Base-by-base conservation (phyloP, 805 yeast genomes). In the Ogataea corticis region DNA sequence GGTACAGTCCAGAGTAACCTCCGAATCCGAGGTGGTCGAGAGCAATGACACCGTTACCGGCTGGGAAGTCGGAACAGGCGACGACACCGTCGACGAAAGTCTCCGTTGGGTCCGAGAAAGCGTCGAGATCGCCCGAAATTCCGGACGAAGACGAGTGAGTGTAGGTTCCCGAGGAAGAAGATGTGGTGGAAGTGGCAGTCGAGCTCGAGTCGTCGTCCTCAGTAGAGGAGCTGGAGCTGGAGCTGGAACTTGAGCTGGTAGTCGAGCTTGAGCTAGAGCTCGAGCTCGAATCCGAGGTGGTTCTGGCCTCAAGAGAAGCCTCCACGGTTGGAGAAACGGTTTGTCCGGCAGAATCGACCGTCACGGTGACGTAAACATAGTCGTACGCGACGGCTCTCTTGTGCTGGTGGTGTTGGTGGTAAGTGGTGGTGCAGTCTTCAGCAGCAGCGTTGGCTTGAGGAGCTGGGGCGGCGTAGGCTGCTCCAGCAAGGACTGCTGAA, bases 21-120 rank as follows among this genome's bases (percentile, higher is more conserved):
- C 94, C 96, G 54, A 81, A 79, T 32, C 84, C 87, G 40, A 83
- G 75, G 75, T 76, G 75, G 71, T 83, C 84, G 37, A 87, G 71
- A 25, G 87, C 68, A 59, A 89, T 72, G 49, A 89, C 96, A 76
- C 96, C 96, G 61, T 86, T 77, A 51, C 94, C 95, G 41, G 79
- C 63, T 64, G 92, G 95, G 78, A 89, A 85, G 44, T 71, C 65
- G 48, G 75, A 66, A 75, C 96, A 89, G 49, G 74, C 67, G 59
- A 80, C 62, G 33, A 68, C 73, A 64, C 96, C 96, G 63, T 89
- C 96, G 61, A 72, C 68, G 69, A 94, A 92, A 41, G 70, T 68
- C 35, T 65, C 70, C 46, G 75, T 52, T 59, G 96, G 94, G 57
- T 66, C 72, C 10, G 70, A 56, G 71, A 71, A 87, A 49, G 75